These are phyloP conservation scores for Purpureocillium lavendulum DNA, from an alignment of 2,329 filamentous ascomycete genomes.

Conservation along the genomic window DNA sequence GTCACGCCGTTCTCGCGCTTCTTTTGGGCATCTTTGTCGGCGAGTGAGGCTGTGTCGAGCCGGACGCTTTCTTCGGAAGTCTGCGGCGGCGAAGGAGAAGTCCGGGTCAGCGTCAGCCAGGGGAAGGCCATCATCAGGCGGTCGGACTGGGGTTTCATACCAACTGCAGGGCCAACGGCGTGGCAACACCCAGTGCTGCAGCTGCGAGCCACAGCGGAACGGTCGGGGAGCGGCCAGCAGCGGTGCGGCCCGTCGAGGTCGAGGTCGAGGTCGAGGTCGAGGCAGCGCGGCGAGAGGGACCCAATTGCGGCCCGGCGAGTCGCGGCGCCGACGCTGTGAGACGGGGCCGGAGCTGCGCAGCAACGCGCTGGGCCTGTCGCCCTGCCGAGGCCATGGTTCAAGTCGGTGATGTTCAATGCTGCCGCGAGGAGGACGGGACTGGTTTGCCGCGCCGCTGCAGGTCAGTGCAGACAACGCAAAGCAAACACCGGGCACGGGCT, in stretches of 20 bases:
- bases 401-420: not conserved
- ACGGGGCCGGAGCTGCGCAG: slow-evolving; percentile 18
- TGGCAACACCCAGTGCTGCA: slow-evolving; percentile 40
- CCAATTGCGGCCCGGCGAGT: slow-evolving; percentile 17
- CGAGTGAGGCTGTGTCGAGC: slow-evolving; percentile 62
- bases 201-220: slow-evolving; percentile 23
- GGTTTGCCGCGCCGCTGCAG: too few relatives aligned
- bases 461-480: too few relatives aligned
- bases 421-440: too few relatives aligned
- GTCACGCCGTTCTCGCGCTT: slow-evolving; percentile 65
- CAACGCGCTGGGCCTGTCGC: slow-evolving; percentile 20
- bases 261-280: slow-evolving; percentile 20
- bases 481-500: too few relatives aligned
- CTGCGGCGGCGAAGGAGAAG: slow-evolving; percentile 18
- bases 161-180: slow-evolving; percentile 50
- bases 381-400: slow-evolving; percentile 19
- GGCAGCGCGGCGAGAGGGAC: slow-evolving; percentile 13
- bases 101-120: slow-evolving; percentile 8
- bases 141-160: slow-evolving; percentile 24
- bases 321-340: slow-evolving; percentile 7
- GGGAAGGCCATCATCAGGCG: not conserved
- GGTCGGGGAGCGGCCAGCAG: slow-evolving; percentile 10
- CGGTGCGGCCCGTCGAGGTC: slow-evolving; percentile 11
- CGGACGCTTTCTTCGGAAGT: slow-evolving; percentile 30
- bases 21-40: slow-evolving; percentile 72